A percentile compares a stretch with the other conserved stretches of the same genome.
phyloP scores from a whole-genome alignment of 1,284 basidiomycete genomes.

The Fomes fomentarius region DNA sequence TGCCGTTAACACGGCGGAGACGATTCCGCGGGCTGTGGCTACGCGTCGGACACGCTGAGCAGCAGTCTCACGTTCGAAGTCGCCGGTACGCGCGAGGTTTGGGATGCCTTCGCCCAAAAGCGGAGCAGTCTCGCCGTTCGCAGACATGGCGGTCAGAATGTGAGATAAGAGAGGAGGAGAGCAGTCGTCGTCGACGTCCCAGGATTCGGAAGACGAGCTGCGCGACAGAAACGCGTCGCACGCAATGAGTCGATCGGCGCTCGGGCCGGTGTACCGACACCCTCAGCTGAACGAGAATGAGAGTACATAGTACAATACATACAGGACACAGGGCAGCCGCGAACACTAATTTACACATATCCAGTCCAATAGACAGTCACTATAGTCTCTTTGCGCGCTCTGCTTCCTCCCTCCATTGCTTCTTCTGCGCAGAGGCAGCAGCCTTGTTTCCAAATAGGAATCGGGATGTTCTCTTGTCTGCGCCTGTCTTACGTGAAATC shows the following conservation, averaged over 20 bases:
- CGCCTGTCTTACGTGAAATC: constrained; percentile 72
- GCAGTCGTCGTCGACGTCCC: neutral
- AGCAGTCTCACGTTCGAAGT: constrained; percentile 12
- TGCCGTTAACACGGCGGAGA: constrained; percentile 37
- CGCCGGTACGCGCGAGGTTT: constrained; percentile 24
- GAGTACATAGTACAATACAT: too few species aligned
- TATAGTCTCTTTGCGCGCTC: too few species aligned
- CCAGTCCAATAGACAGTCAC: too few species aligned
- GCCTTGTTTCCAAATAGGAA: constrained; percentile 79
- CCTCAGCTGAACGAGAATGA: too few species aligned
- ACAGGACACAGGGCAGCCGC: too few species aligned
- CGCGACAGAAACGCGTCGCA: too few species aligned
- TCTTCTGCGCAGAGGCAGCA: constrained; percentile 73
- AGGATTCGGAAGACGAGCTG: too few species aligned
- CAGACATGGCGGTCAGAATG: constrained; percentile 19
- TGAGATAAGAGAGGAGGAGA: neutral
- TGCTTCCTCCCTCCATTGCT: constrained; percentile 53
- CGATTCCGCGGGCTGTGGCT: constrained; percentile 24
- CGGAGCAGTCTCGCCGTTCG: constrained; percentile 29
- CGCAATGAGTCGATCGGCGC: neutral
- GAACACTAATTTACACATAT: too few species aligned
- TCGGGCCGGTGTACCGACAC: neutral
- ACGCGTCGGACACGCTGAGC: constrained; percentile 17
- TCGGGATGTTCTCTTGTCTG: constrained; percentile 77
- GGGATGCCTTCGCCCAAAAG: constrained; percentile 26